phyloP scores from a whole-genome alignment of 768 basidiomycete species.

The Crepidotus variabilis region DNA sequence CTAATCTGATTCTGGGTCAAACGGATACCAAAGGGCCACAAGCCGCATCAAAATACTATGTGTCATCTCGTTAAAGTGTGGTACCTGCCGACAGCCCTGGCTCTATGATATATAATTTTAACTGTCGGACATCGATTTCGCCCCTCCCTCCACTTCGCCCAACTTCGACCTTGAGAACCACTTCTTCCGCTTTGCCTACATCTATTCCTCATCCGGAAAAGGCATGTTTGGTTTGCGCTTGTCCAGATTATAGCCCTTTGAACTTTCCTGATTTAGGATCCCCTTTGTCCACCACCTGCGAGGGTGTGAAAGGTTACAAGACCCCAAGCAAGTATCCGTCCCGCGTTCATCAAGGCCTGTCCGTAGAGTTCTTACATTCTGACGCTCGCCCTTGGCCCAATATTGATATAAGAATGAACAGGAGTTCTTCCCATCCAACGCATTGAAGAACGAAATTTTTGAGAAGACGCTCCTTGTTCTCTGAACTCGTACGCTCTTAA shows the following conservation, averaged over 20 bases:
- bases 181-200: slow-evolving; percentile 25
- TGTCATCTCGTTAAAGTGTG: not conserved
- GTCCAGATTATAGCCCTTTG: slow-evolving; percentile 35
- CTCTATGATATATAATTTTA: not conserved
- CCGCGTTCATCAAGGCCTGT: slow-evolving; percentile 28
- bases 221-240: slow-evolving; percentile 40
- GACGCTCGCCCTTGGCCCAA: slow-evolving; percentile 32
- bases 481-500: slow-evolving; percentile 33
- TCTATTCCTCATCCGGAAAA: slow-evolving; percentile 31
- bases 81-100: not conserved
- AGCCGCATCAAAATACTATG: not conserved
- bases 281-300: slow-evolving; percentile 40
- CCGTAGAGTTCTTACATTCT: slow-evolving; percentile 21
- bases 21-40: not conserved
- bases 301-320: slow-evolving; percentile 29
- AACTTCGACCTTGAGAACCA: slow-evolving; percentile 15
- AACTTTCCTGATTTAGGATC: slow-evolving; percentile 48
- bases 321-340: slow-evolving; percentile 16
- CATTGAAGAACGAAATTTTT: slow-evolving; percentile 25
- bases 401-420: slow-evolving; percentile 44
- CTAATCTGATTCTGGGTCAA: not conserved
- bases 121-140: not conserved
- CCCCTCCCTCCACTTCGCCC: slow-evolving; percentile 11
- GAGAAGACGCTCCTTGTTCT: slow-evolving; percentile 11
- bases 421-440: slow-evolving; percentile 27